Conservation (phyloP, 2,329 filamentous ascomycete species). For the Cordyceps cateniannulata region DNA sequence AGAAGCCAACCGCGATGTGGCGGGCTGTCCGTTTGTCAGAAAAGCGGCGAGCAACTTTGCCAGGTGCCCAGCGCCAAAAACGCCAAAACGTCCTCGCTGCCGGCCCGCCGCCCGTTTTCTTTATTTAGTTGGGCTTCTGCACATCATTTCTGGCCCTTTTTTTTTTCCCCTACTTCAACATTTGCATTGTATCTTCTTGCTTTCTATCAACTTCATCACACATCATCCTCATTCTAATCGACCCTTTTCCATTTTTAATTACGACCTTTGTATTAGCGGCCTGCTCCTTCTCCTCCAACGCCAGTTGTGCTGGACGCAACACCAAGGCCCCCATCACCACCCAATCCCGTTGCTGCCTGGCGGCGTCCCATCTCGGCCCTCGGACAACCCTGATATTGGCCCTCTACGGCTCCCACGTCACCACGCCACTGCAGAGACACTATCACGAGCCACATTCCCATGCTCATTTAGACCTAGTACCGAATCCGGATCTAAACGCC, state of each 20-base stretch:
- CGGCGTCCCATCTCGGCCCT: background rate
- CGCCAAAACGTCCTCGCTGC: background rate
- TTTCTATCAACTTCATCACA: background rate
- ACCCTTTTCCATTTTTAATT: background rate
- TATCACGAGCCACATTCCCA: background rate
- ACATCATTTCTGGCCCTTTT: constrained; percentile 1
- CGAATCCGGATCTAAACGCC: background rate
- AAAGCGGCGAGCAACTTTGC: constrained; percentile 9
- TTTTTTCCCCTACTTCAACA: background rate
- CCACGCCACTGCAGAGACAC: background rate
- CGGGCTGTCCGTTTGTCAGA: background rate
- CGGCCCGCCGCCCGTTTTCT: constrained; percentile 4
- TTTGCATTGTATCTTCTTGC: background rate
- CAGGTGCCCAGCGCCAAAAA: background rate
- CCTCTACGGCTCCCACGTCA: background rate
- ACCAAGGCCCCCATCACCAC: constrained; percentile 8
- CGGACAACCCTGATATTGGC: background rate
- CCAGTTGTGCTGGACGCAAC: constrained; percentile 5
- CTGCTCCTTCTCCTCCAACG: background rate
- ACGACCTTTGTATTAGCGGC: background rate
- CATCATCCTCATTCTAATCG: background rate
- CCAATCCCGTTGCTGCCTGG: constrained; percentile 8
- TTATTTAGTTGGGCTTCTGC: constrained; percentile 12
- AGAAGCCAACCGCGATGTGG: background rate
- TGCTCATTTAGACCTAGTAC: background rate